Base-by-base conservation (phyloP, 352 stramenopile genomes). In the Aphanomyces astaci region DNA sequence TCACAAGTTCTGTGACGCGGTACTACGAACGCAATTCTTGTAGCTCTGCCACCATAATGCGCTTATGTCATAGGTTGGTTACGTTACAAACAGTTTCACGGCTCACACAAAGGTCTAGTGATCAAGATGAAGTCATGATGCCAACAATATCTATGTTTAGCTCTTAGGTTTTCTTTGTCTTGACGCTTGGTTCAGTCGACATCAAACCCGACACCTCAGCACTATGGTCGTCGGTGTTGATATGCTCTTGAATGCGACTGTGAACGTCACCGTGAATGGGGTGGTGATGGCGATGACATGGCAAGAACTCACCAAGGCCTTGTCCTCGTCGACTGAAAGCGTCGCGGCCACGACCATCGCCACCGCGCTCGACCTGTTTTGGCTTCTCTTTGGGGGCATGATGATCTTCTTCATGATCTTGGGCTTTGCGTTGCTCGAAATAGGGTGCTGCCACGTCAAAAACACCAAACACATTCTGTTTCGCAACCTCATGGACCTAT, bases 391-490 rank as follows among this genome's bases (percentile, higher is more conserved):
- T 43, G 76, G 76, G 2, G 66, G 55, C 25, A 59, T 60, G 13
- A 70, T 86, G n/a, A 71, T 87, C 63, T 87, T 88, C 63, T 68
- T 88, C 55, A 87, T 91, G 76, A 78, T 88, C 71, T 54, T 72
- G 0, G 82, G 82, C 31, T 89, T 91, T 63, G 76, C 78, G 31
- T 84, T 91, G 76, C 72, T 92, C 48, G 83, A 81, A 49, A 78
- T 84, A 3, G 87, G 87, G 13, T 77, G 72, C 28, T 78, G 88
- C 5, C 72, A 79, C 51, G 71, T 75, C 10, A 84, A 84, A 66
- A 84, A 84, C 71, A 74, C 72, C 33, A 78, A 88, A 71, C 87
- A 90, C 68, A 89, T 90, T 40, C 77, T 95, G 62, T 65, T 94
- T 17, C 86, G 87, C 72, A 94, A 94, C 66, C 67, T 94, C 24